Conservation (phyloP, 805 yeast genomes). For the Starmerella apicola region DNA sequence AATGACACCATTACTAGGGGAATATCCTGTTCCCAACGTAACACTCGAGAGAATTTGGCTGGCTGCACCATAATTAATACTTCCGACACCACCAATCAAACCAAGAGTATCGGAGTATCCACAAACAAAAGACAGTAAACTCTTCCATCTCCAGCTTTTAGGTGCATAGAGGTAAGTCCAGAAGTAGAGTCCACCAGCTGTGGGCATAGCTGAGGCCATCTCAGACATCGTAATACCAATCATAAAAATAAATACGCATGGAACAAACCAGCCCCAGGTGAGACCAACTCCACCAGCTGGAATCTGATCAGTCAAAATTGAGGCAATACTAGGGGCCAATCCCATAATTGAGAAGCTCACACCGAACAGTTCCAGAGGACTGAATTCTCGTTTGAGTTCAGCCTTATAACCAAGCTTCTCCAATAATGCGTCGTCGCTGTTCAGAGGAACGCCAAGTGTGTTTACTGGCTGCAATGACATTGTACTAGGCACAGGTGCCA, state of each 20-base stretch:
- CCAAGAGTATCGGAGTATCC: slow-evolving; percentile 61
- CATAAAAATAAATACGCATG: slow-evolving; percentile 42
- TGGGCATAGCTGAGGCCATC: slow-evolving; percentile 56
- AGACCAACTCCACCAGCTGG: slow-evolving; percentile 53
- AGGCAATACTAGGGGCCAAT: slow-evolving; percentile 44
- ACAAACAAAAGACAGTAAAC: slow-evolving; percentile 47
- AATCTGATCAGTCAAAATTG: slow-evolving; percentile 41
- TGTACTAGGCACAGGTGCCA: not conserved
- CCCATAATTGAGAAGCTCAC: slow-evolving; percentile 67
- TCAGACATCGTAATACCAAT: slow-evolving; percentile 55
- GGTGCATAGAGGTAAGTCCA: slow-evolving; percentile 63
- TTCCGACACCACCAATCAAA: slow-evolving; percentile 51
- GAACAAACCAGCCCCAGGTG: slow-evolving; percentile 63
- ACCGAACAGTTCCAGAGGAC: slow-evolving; percentile 54
- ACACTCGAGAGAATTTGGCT: slow-evolving; percentile 36
- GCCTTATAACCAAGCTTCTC: slow-evolving; percentile 56
- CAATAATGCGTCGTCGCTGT: slow-evolving; percentile 26
- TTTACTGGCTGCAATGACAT: not conserved
- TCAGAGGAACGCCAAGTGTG: not conserved
- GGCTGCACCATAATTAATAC: slow-evolving; percentile 60
- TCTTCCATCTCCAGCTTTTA: slow-evolving; percentile 25
- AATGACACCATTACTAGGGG: slow-evolving; percentile 38
- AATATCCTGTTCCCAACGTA: slow-evolving; percentile 36
- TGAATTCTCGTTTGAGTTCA: slow-evolving; percentile 49
- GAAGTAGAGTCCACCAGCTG: slow-evolving; percentile 63